A percentile compares a stretch with the other conserved stretches of the same genome.
Conservation (phyloP, 2,329 filamentous ascomycete genomes). For the Sporothrix phasma region DNA sequence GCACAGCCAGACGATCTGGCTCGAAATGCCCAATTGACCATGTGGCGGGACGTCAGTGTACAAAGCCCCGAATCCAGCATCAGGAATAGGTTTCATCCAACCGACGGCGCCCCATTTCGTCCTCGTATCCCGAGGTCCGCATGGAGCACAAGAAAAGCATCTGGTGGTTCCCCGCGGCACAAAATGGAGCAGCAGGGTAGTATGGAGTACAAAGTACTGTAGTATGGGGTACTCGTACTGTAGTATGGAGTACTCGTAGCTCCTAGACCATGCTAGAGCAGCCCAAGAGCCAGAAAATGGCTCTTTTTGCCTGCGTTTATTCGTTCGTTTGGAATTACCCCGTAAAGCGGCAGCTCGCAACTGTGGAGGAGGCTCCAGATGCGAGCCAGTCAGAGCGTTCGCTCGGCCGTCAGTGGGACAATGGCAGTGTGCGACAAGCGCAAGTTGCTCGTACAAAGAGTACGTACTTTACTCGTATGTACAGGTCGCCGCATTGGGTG, state of each 20-base stretch:
- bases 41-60: too few relatives aligned
- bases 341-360: not conserved
- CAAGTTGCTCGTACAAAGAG: too few relatives aligned
- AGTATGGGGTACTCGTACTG: too few relatives aligned
- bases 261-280: not conserved
- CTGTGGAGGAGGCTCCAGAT: not conserved
- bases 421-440: not conserved
- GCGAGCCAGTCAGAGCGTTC: not conserved
- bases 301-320: not conserved
- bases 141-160: not conserved
- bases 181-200: not conserved
- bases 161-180: slow-evolving; percentile 1
- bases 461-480: too few relatives aligned
- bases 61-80: too few relatives aligned
- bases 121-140: not conserved
- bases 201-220: too few relatives aligned
- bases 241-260: too few relatives aligned
- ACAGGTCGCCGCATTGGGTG: not conserved
- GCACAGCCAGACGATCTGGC: too few relatives aligned
- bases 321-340: too few relatives aligned
- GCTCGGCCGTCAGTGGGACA: not conserved
- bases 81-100: too few relatives aligned
- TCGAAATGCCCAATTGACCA: too few relatives aligned
- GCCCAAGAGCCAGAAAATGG: not conserved
- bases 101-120: not conserved